Evolutionary conservation across 106 monocot species (phyloP).

Genomic region (Alisma plantagoaquatica): DNA sequence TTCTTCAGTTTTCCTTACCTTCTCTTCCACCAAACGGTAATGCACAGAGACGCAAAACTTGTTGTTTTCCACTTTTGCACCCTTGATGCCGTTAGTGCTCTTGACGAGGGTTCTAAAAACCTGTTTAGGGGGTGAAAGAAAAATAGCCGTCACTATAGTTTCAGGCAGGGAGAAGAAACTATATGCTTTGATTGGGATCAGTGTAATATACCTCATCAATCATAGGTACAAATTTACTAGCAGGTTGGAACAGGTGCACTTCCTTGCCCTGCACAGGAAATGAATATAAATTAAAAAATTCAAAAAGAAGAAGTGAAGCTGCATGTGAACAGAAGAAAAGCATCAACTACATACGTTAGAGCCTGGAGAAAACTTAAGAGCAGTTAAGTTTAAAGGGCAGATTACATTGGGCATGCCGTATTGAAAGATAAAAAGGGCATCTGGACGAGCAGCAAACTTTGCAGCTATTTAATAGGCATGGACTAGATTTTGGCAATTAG

Average conservation of each 20-base stretch:
- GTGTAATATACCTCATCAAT: constrained; percentile 87
- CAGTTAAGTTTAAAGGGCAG: background rate
- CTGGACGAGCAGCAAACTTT: background rate
- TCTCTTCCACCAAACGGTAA: constrained; percentile 67
- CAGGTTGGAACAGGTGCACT: constrained; percentile 74
- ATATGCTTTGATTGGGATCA: no score
- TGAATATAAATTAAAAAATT: background rate
- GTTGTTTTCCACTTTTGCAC: constrained; percentile 70
- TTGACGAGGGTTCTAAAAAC: constrained; percentile 69
- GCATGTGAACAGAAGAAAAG: background rate
- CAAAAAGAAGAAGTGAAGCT: background rate
- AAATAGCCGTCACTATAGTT: no score
- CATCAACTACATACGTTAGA: background rate
- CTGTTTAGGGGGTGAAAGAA: constrained; percentile 12
- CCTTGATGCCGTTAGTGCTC: constrained; percentile 44
- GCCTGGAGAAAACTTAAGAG: background rate
- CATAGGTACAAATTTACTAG: constrained; percentile 65
- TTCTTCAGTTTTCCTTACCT: constrained; percentile 20
- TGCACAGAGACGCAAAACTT: constrained; percentile 88
- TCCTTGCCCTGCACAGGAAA: constrained; percentile 39
- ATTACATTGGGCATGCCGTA: background rate
- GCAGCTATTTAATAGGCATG: background rate
- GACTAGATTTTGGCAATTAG: no score
- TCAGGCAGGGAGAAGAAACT: no score
- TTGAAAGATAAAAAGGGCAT: background rate